Base-by-base conservation (phyloP, 2,329 filamentous ascomycete species). In the Colletotrichum sp. region DNA sequence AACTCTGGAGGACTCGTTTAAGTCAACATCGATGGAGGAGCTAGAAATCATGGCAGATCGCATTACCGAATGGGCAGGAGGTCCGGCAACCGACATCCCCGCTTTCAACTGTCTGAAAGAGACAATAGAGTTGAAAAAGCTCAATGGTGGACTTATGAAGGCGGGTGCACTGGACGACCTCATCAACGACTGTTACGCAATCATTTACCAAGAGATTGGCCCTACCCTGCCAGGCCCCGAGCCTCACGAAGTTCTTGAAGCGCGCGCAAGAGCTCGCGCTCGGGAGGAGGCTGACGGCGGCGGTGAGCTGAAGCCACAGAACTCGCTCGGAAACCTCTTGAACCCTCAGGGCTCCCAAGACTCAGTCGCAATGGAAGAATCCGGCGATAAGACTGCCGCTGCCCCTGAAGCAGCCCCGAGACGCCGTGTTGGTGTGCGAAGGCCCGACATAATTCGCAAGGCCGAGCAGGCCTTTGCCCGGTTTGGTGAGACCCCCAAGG, bases 81-180 rank as follows among this genome's bases (percentile, higher is more conserved):
- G 84, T 30, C 78, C 84, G 4, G 80, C 81, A 2, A 82, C 84
- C 2, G 81, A 83, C n/a, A 82, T 89, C 68, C 80, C 84, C 1
- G 87, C 88, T 2, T 86, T 92, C 67, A 86, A 85, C 63, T 91
- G 90, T 72, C 86, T 92, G 83, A 91, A 89, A 80, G 91, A 92
- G 63, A 86, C 88, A 0, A 88, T 92, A 12, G 91, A 92, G 77
- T 79, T 92, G 57, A 92, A 92, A 82, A 92, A 92, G 82, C 90
- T 98, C 61, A 99, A 99, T 82, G 93, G 93, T 55, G 94, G 93
- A 63, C 89, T 98, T 9, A 97, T 98, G 91, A 98, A 98, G 84
- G 91, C 94, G 1, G 91, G 92, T 0, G 89, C 93, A 12, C 96
- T 99, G 61, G 97, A 99, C 80, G 97, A 99, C 81, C 90, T 99